Evolutionary conservation across 2,329 filamentous ascomycete genomes (phyloP), one percentile per base, ranked within the genome.

Genomic region (Canariomyces notabilis): DNA sequence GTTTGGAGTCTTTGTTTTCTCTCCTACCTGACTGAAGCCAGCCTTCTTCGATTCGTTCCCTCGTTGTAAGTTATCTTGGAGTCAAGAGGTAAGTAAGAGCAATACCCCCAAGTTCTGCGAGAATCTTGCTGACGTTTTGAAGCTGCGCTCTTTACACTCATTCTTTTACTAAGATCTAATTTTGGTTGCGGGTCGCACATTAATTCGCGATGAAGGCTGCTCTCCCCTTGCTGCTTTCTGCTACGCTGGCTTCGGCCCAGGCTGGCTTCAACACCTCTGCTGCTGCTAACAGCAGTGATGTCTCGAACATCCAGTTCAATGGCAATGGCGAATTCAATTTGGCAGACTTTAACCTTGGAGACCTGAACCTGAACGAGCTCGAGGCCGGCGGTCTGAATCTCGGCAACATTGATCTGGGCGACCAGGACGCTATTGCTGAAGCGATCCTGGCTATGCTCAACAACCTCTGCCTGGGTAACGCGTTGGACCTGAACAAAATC

Each of bases 381-480:
- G 51, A 56, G 16, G 22, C 58, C 18, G 52, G 54, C 39, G 58
- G 57, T 31, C n/a, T 63, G 31, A 55, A 64, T 47, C 55, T 66
- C 5, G 60, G 55, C 38, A 57, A 41, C 44, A 42, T 63, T 48
- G 52, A 65, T 51, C 54, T 65, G 22, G 43, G 42, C 42, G 62
- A 57, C 56, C 56, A 62, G 42, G 39, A 59, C 31, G 50, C 56
- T 16, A 37, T 65, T 8, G 53, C 59, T 37, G 57, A 59, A 32
- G 62, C 57, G 14, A 65, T 67, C 33, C 52, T 57, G 42, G 50
- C 52, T 11, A 58, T 65, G 54, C 51, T 61, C 38, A 50, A 51
- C 18, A 48, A 49, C n/a, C 56, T 64, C 8, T 65, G 63, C 44
- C 52, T 64, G 29, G 49, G 52, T 22, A 50, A 57, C 22, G 32